Evolutionary conservation across 257 asterid species (phyloP).

Genomic region (Perilla frutescens): DNA sequence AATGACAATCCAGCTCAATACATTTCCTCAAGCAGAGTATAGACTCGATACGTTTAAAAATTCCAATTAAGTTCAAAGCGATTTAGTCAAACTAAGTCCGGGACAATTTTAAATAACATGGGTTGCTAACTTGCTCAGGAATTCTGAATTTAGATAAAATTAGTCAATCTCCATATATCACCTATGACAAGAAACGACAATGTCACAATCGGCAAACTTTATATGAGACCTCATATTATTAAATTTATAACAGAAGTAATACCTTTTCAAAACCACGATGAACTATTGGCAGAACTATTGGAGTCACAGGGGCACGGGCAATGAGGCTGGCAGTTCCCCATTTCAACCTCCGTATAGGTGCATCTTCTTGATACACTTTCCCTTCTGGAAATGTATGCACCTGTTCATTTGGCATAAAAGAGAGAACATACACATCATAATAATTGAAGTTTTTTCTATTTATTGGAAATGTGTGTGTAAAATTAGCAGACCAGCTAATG

Average conservation of each 20-base stretch:
- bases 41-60: not conserved
- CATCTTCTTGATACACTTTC: slow-evolving; percentile 94
- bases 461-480: not conserved
- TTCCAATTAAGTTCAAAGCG: slow-evolving; percentile 5
- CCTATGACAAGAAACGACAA: not conserved
- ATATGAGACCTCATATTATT: slow-evolving; percentile 15
- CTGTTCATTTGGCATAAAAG: slow-evolving; percentile 54
- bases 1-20: slow-evolving; percentile 14
- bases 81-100: not conserved
- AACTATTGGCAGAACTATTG: slow-evolving; percentile 89
- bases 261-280: slow-evolving; percentile 96
- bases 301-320: slow-evolving; percentile 91
- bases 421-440: slow-evolving; percentile 31
- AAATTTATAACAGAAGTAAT: slow-evolving; percentile 19
- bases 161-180: slow-evolving; percentile 18
- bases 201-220: not conserved
- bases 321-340: slow-evolving; percentile 99
- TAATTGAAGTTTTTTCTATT: not conserved
- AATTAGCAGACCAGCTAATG: slow-evolving; percentile 1
- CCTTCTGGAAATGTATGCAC: slow-evolving; percentile 99
- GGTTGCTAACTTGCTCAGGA: slow-evolving; percentile 9
- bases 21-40: slow-evolving; percentile 18
- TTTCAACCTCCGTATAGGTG: slow-evolving; percentile 83
- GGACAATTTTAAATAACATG: not conserved
- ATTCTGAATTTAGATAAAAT: not conserved